These are phyloP conservation scores for Melastoma malabathricum DNA, from an alignment of 345 rosid species.

Conservation along the genomic window DNA sequence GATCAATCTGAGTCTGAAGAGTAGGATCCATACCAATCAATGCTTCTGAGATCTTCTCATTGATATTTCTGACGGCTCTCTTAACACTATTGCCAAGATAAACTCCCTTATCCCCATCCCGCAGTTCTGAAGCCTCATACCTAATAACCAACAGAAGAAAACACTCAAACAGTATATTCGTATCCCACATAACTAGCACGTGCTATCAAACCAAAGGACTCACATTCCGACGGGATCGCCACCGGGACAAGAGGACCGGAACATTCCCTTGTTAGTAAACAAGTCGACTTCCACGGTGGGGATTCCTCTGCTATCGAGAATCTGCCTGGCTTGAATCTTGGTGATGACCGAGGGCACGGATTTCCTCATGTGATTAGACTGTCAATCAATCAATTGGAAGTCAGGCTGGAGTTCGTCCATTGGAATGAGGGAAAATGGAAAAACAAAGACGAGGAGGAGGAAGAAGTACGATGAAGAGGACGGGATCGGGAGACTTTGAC, in stretches of 20 bases:
- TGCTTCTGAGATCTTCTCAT: conserved; percentile 74
- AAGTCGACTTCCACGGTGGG: conserved; percentile 94
- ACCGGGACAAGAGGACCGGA: conserved; percentile 77
- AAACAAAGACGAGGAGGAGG: conserved; percentile 1
- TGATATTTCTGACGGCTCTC: conserved; percentile 85
- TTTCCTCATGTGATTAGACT: conserved; percentile 96
- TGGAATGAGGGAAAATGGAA: neutral
- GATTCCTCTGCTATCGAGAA: conserved; percentile 88
- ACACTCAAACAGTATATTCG: conserved; percentile 2
- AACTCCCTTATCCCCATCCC: conserved; percentile 87
- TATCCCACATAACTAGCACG: neutral
- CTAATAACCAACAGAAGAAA: conserved; percentile 17
- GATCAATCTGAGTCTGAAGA: conserved; percentile 81
- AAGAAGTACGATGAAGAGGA: conserved; percentile 69
- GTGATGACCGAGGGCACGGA: conserved; percentile 75
- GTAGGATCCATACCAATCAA: conserved; percentile 95
- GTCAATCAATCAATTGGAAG: conserved; percentile 5
- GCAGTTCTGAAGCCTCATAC: conserved; percentile 89
- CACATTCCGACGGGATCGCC: conserved; percentile 82
- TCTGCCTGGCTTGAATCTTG: conserved; percentile 74
- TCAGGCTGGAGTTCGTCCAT: neutral
- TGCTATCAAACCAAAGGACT: conserved; percentile 2
- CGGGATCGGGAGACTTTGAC: conserved; percentile 86
- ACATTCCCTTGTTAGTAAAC: conserved; percentile 74
- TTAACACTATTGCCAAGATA: conserved; percentile 86